Evolutionary conservation across 1,284 basidiomycete species (phyloP).

Genomic region (Lentinula novae-zelandiae): DNA sequence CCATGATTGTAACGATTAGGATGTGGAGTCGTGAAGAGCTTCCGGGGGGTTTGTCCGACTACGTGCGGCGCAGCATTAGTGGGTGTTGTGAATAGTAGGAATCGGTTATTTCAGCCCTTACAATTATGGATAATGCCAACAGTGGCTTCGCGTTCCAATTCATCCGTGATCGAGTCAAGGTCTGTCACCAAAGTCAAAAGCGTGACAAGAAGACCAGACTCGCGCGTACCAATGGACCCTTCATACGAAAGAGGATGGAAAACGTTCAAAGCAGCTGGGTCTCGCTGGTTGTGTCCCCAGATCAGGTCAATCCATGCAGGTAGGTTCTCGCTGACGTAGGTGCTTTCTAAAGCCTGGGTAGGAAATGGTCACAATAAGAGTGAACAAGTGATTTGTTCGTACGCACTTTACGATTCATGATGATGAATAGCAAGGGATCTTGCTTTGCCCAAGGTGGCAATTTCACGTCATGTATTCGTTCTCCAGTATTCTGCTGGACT

Average conservation of each 20-base stretch:
- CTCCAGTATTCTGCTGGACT: constrained; percentile 76
- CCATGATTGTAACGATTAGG: constrained; percentile 74
- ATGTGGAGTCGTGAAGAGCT: constrained; percentile 85
- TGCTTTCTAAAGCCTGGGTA: constrained; percentile 81
- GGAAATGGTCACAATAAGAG: neutral
- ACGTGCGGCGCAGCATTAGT: constrained; percentile 6
- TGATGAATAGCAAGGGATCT: constrained; percentile 84
- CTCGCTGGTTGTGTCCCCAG: constrained; percentile 86
- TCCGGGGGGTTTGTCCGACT: constrained; percentile 90
- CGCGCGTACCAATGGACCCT: constrained; percentile 72
- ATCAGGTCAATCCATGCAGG: constrained; percentile 93
- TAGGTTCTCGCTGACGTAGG: constrained; percentile 83
- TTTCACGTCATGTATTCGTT: constrained; percentile 84
- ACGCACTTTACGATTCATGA: constrained; percentile 71
- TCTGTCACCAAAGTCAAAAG: constrained; percentile 40
- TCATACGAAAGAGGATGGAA: constrained; percentile 96
- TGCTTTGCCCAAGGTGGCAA: constrained; percentile 89
- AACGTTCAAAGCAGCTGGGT: constrained; percentile 76
- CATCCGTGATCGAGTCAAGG: constrained; percentile 80
- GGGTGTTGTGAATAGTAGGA: too few species aligned
- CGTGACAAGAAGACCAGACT: neutral
- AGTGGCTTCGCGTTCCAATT: constrained; percentile 86
- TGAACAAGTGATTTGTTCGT: neutral
- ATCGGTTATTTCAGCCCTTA: constrained; percentile 26
- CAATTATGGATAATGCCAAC: constrained; percentile 97